Conservation (phyloP, 495 filamentous ascomycete species). For the Penicillium pancosmium region DNA sequence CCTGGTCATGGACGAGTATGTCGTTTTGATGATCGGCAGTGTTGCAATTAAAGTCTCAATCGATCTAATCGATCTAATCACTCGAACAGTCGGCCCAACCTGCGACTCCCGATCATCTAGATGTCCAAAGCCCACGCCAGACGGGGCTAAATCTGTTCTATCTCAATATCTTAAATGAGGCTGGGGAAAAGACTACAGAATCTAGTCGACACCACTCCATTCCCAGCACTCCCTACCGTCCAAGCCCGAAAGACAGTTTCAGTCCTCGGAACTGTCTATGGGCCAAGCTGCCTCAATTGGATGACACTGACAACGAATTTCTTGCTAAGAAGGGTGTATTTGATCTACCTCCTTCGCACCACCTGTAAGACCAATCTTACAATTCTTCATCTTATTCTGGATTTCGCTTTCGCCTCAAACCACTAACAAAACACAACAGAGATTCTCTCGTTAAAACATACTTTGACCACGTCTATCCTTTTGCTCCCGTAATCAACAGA, state of each 20-base stretch:
- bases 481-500: neutral
- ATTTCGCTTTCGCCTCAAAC: neutral
- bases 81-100: neutral
- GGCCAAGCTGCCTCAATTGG: neutral
- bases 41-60: neutral
- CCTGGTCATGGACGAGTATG: neutral
- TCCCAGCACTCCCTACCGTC: neutral
- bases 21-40: neutral
- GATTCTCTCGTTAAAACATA: slow-evolving; percentile 1
- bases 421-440: neutral
- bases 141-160: slow-evolving; percentile 1
- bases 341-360: neutral
- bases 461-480: slow-evolving; percentile 1
- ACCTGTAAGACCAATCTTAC: neutral
- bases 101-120: too few relatives aligned
- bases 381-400: neutral
- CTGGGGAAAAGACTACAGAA: slow-evolving; percentile 1
- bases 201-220: neutral
- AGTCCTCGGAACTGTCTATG: slow-evolving; percentile 1
- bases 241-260: neutral
- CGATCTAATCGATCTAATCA: slow-evolving; percentile 3
- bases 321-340: slow-evolving; percentile 2
- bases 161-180: neutral
- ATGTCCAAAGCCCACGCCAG: neutral
- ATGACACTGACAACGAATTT: slow-evolving; percentile 1